Evolutionary conservation across 345 rosid species (phyloP).

Genomic region (Heritiera fomes): DNA sequence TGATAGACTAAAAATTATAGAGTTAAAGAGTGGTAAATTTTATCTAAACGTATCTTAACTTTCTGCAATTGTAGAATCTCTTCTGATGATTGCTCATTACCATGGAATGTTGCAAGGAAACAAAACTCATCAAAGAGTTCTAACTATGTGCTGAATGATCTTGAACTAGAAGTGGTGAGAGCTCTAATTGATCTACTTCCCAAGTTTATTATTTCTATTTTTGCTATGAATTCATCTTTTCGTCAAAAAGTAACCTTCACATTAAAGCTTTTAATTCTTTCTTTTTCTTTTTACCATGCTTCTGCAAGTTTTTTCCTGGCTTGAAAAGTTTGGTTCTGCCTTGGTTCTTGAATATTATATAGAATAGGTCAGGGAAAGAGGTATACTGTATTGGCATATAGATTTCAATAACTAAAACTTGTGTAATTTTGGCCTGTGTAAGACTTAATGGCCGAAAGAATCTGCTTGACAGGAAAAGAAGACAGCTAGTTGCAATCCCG

Average conservation of each 20-base stretch:
- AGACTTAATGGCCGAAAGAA: background rate
- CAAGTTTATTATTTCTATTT: background rate
- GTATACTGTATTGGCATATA: background rate
- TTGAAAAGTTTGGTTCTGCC: background rate
- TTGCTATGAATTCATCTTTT: background rate
- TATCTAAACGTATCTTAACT: conserved; percentile 12
- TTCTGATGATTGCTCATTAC: conserved; percentile 39
- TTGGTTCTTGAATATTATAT: background rate
- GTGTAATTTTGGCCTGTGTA: background rate
- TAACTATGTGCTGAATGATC: conserved; percentile 33
- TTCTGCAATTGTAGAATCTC: conserved; percentile 31
- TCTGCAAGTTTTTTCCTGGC: background rate
- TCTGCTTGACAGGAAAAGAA: background rate
- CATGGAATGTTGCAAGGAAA: conserved; percentile 42
- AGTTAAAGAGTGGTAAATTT: background rate
- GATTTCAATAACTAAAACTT: background rate
- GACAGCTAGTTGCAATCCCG: background rate
- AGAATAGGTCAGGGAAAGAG: background rate
- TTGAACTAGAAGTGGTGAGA: conserved; percentile 60
- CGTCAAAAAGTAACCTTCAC: background rate
- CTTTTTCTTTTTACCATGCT: background rate
- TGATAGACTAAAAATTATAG: background rate
- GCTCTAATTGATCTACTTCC: background rate
- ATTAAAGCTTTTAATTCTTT: background rate
- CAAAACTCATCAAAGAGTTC: conserved; percentile 32